These are phyloP conservation scores for Purpureocillium takamizusanense DNA, from an alignment of 2,329 filamentous ascomycete genomes.

Conservation along the genomic window DNA sequence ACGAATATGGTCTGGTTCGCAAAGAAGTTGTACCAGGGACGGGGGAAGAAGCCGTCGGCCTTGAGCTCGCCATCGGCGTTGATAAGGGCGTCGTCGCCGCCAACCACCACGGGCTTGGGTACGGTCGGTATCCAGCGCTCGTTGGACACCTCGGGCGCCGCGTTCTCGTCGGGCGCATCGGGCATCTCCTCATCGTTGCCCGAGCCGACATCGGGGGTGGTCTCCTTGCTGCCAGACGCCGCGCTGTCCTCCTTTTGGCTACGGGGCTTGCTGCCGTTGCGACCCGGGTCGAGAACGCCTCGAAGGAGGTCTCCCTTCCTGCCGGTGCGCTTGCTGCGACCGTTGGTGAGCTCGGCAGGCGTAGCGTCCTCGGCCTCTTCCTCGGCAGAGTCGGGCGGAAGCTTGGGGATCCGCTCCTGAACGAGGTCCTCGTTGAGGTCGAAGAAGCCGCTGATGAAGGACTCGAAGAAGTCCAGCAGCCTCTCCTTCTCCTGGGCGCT, in stretches of 20 bases:
- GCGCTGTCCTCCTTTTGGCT: constrained; percentile 72
- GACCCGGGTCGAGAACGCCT: constrained; percentile 71
- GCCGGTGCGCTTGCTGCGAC: constrained; percentile 58
- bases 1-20: constrained; percentile 86
- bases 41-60: constrained; percentile 72
- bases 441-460: constrained; percentile 69
- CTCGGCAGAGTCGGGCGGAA: constrained; percentile 61
- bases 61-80: constrained; percentile 56
- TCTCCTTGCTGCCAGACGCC: constrained; percentile 75
- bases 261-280: constrained; percentile 61
- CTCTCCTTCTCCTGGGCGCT: constrained; percentile 65
- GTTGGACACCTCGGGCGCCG: constrained; percentile 53
- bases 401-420: constrained; percentile 55
- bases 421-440: constrained; percentile 64
- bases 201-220: constrained; percentile 75
- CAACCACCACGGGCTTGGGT: constrained; percentile 45
- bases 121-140: constrained; percentile 57
- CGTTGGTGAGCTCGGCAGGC: constrained; percentile 62
- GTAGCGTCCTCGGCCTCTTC: constrained; percentile 70
- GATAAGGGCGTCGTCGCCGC: constrained; percentile 42
- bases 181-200: constrained; percentile 68
- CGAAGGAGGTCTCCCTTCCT: constrained; percentile 77
- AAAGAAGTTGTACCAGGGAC: constrained; percentile 81
- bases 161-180: constrained; percentile 48
- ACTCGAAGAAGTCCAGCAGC: constrained; percentile 66